These are phyloP conservation scores for Chaetomiaceae sp. DNA, from an alignment of 2,329 filamentous ascomycete species.

Conservation along the genomic window DNA sequence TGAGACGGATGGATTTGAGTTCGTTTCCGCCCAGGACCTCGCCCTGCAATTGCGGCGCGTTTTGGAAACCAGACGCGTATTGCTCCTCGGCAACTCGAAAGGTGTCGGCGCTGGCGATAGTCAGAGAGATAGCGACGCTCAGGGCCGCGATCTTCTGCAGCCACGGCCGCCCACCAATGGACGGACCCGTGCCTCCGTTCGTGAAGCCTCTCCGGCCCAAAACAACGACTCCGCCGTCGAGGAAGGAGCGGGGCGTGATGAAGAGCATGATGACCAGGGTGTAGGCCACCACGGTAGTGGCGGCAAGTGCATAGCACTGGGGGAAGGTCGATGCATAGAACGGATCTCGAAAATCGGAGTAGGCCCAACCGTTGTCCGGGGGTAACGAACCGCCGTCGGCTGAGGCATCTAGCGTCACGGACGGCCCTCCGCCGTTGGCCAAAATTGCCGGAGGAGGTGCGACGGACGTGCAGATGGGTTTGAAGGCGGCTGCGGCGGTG, in stretches of 20 bases:
- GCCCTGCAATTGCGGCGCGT: slow-evolving; percentile 67
- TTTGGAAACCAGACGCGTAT: slow-evolving; percentile 72
- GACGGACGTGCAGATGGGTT: slow-evolving; percentile 47
- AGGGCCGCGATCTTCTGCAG: slow-evolving; percentile 76
- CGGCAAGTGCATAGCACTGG: slow-evolving; percentile 86
- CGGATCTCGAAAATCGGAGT: slow-evolving; percentile 69
- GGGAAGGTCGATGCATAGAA: slow-evolving; percentile 94
- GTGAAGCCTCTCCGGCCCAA: slow-evolving; percentile 79
- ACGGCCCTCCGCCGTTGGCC: slow-evolving; percentile 35
- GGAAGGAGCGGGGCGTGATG: slow-evolving; percentile 89
- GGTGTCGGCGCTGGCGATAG: slow-evolving; percentile 87
- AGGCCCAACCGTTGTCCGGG: slow-evolving; percentile 30
- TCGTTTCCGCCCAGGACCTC: slow-evolving; percentile 78
- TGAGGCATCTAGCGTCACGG: slow-evolving; percentile 28
- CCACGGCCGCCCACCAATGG: slow-evolving; percentile 87
- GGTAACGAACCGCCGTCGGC: slow-evolving; percentile 13
- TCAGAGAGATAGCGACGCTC: slow-evolving; percentile 75
- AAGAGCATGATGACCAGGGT: slow-evolving; percentile 90
- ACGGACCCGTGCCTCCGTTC: slow-evolving; percentile 72
- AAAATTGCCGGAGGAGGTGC: slow-evolving; percentile 36
- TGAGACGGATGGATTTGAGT: slow-evolving; percentile 82
- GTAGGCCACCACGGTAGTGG: slow-evolving; percentile 85
- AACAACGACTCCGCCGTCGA: slow-evolving; percentile 77
- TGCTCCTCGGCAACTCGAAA: slow-evolving; percentile 78
- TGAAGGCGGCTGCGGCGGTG: slow-evolving; percentile 53